Conservation (phyloP, 768 basidiomycete genomes). For the Exsudoporus frostii region DNA sequence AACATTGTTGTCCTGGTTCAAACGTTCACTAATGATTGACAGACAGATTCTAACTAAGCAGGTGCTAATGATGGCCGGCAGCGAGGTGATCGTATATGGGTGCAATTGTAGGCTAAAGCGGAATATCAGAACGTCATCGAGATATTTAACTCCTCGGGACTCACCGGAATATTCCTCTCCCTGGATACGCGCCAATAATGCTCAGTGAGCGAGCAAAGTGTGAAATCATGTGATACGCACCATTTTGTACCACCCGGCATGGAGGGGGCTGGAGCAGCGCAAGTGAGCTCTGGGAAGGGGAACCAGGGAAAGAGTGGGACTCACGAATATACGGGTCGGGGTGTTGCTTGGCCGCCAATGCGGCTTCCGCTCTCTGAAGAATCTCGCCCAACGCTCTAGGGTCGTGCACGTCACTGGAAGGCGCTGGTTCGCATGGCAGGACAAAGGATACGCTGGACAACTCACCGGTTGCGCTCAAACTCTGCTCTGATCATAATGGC, state of each 20-base stretch:
- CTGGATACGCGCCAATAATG: conserved; percentile 33
- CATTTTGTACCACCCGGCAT: conserved; percentile 96
- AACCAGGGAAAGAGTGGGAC: conserved; percentile 31
- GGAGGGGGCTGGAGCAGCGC: conserved; percentile 53
- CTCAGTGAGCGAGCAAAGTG: not conserved
- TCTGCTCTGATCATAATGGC: conserved; percentile 86
- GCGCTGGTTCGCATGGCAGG: not conserved
- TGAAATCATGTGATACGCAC: conserved; percentile 44
- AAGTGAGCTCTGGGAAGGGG: conserved; percentile 1
- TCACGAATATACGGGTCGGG: conserved; percentile 93
- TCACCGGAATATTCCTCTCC: conserved; percentile 81
- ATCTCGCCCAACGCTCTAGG: conserved; percentile 78
- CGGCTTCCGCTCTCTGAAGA: conserved; percentile 75
- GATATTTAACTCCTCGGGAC: conserved; percentile 24
- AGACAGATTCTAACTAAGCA: not conserved
- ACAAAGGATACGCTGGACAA: conserved; percentile 14
- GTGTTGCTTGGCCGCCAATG: conserved; percentile 64
- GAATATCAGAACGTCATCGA: not conserved
- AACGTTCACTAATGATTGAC: not conserved
- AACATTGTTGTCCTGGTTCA: not conserved
- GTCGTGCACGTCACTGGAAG: conserved; percentile 71
- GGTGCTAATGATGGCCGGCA: conserved; percentile 30
- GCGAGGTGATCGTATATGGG: conserved; percentile 62
- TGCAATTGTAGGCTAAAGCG: conserved; percentile 53
- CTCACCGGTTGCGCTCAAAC: conserved; percentile 88